phyloP scores from a whole-genome alignment of 2,329 filamentous ascomycete species.

The Exophiala viscosa region DNA sequence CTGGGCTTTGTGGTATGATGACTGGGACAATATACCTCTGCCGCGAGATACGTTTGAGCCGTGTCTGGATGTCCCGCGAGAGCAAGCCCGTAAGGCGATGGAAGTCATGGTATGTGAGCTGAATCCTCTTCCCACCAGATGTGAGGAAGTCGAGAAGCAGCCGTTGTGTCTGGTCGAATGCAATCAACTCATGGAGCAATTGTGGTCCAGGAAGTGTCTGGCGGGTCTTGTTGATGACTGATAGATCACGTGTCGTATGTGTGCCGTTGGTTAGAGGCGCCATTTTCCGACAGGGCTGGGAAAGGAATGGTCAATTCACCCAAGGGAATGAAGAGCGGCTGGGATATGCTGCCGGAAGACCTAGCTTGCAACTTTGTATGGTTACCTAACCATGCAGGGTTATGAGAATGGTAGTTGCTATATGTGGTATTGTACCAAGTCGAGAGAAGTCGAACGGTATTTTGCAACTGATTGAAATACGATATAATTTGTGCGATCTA shows the following conservation, averaged over 20 bases:
- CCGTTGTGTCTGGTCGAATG: slow-evolving; percentile 34
- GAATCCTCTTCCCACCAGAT: slow-evolving; percentile 43
- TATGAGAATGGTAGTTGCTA: not conserved
- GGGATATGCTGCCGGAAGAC: not conserved
- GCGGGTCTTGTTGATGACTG: slow-evolving; percentile 58
- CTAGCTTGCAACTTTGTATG: not conserved
- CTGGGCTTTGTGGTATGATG: slow-evolving; percentile 70
- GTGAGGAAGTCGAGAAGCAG: slow-evolving; percentile 64
- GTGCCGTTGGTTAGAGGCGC: not conserved
- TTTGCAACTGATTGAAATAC: too few species aligned
- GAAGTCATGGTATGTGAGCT: slow-evolving; percentile 56
- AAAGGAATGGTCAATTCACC: too few species aligned
- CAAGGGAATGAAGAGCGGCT: not conserved
- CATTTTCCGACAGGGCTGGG: not conserved
- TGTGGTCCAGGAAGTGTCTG: slow-evolving; percentile 50
- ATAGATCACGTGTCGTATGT: slow-evolving; percentile 36
- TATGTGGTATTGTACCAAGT: not conserved
- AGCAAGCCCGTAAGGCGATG: slow-evolving; percentile 42
- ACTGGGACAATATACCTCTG: slow-evolving; percentile 61
- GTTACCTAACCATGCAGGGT: not conserved
- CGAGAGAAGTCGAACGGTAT: too few species aligned
- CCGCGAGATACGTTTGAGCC: slow-evolving; percentile 22
- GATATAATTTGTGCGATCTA: too few species aligned
- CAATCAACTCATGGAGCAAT: slow-evolving; percentile 63
- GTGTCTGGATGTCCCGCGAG: slow-evolving; percentile 12